Percentiles rank a stretch among this genome's conserved stretches.
phyloP scores from a whole-genome alignment of 202 grass and related monocot genomes.

The Carex sylvatica region DNA sequence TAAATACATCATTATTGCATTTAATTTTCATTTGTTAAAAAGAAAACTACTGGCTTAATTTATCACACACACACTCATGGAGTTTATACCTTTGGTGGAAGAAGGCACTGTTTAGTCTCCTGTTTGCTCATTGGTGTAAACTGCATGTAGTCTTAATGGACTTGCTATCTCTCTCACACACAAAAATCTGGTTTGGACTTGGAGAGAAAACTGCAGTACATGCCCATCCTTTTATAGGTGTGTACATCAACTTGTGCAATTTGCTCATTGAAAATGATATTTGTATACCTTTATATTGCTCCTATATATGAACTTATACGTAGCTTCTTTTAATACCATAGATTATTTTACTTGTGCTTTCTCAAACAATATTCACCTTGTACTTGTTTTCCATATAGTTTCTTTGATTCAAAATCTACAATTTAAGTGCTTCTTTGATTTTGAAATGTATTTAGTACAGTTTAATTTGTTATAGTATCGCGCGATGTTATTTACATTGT shows the following conservation, averaged over 20 bases:
- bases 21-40: background rate
- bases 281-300: background rate
- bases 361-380: background rate
- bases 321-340: background rate
- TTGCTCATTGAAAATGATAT: constrained; percentile 10
- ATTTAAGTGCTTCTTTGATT: background rate
- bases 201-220: background rate
- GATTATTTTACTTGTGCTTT: background rate
- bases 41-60: background rate
- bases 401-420: background rate
- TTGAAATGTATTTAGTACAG: background rate
- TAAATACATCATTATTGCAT: background rate
- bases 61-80: background rate
- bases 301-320: background rate
- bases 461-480: background rate
- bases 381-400: background rate
- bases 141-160: background rate
- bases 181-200: background rate
- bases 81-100: constrained; percentile 6
- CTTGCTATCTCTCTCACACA: background rate
- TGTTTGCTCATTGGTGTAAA: constrained; percentile 14
- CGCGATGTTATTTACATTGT: background rate
- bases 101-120: background rate
- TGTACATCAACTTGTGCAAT: constrained; percentile 6
- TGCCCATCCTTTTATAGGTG: constrained; percentile 9